Evolutionary conservation across 805 yeast species (phyloP).

Genomic region (Phaffomyces thermotolerans): DNA sequence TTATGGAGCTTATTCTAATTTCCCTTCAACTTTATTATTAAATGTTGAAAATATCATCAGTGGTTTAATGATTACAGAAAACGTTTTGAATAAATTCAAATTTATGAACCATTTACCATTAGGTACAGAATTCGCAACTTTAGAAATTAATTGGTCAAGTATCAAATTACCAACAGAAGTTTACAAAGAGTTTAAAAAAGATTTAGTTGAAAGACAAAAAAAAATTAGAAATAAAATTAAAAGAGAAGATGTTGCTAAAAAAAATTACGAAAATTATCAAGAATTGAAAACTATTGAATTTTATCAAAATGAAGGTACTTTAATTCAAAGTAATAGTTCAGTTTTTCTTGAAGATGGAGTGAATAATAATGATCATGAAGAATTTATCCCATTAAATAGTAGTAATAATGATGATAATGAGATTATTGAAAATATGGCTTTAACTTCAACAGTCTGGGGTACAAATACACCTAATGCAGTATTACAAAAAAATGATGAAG

Average conservation of each 20-base stretch:
- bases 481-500: slow-evolving; percentile 21
- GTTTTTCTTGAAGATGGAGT: neutral
- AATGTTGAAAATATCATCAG: slow-evolving; percentile 63
- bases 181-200: slow-evolving; percentile 41
- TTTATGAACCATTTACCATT: slow-evolving; percentile 75
- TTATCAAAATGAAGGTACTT: slow-evolving; percentile 23
- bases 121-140: slow-evolving; percentile 76
- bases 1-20: slow-evolving; percentile 52
- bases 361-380: neutral
- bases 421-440: neutral
- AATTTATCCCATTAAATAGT: slow-evolving; percentile 1
- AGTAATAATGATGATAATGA: slow-evolving; percentile 24
- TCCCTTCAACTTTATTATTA: slow-evolving; percentile 61
- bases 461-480: slow-evolving; percentile 34
- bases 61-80: slow-evolving; percentile 57
- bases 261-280: slow-evolving; percentile 47
- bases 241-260: slow-evolving; percentile 55
- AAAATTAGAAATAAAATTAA: slow-evolving; percentile 40
- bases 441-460: slow-evolving; percentile 66
- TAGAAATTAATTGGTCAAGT: slow-evolving; percentile 80
- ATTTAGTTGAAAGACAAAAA: slow-evolving; percentile 50
- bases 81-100: slow-evolving; percentile 53
- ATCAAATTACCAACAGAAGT: slow-evolving; percentile 35
- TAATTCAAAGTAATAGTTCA: neutral
- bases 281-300: slow-evolving; percentile 54